Base-by-base conservation (phyloP, 1,284 basidiomycete species). In the Melampsora larici-populina region DNA sequence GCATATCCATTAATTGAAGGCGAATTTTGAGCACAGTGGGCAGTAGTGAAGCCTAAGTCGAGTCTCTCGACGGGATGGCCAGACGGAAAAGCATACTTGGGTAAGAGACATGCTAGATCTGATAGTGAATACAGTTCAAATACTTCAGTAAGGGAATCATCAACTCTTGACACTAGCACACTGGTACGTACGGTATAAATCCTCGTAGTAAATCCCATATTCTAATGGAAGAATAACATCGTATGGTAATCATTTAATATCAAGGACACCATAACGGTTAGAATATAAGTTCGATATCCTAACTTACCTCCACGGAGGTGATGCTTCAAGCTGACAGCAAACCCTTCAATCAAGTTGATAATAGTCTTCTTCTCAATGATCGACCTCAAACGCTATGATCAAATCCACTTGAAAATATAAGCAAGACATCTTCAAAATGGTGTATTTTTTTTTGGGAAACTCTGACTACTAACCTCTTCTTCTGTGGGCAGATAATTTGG, bases 51-150 rank as follows among this genome's bases (percentile, higher is more conserved):
- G 6, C 26, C 51, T 65, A 75, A 31, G 24, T 75, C 73, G 15
- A 65, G 65, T 26, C 73, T 36, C 1, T 67, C 73, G 58, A 68
- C 4, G 13, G 73, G 64, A 29, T 55, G 43, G 4, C 73, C 65
- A 1, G 40, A 24, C 1, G 71, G 71, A 21, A 74, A 74, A 55
- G 33, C 29, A 51, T 75, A 75, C n/a, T 68, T 67, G 18, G 73
- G 73, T 18, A 75, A 36, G 31, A 43, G 68, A 40, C 73, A 75
- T 24, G 73, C 65, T 11, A 75, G 73, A 26, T 75, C 73, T 75
- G 49, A 64, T 36, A 29, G 33, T 31, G 18, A 17, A 64, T 1
- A 21, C 55, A 11, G n/a, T 58, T 2, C n/a, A 24, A 58, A 58
- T n/a, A 18, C 18, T 58, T 58, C 55, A 58, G 55, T 58, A 58